phyloP scores from a whole-genome alignment of 306 rosid species.

The Glycine soja region DNA sequence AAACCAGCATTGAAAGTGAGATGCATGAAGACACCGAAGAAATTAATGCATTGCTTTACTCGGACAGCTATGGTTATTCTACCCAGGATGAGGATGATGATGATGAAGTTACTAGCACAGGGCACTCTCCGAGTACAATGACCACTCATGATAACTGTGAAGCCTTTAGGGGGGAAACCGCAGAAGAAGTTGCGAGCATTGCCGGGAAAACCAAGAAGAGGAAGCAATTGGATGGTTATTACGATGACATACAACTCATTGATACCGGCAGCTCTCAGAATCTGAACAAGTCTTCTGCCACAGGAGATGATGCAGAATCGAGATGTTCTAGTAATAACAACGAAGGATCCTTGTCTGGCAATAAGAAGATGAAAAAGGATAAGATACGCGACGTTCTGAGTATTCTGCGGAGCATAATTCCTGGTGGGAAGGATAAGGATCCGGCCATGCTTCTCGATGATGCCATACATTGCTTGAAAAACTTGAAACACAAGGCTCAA shows the following conservation, averaged over 20 bases:
- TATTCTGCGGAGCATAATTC: slow-evolving; percentile 69
- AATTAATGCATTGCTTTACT: slow-evolving; percentile 84
- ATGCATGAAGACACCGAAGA: slow-evolving; percentile 94
- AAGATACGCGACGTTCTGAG: slow-evolving; percentile 67
- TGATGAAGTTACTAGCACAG: slow-evolving; percentile 92
- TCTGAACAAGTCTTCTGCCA: slow-evolving; percentile 47
- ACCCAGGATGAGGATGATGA: slow-evolving; percentile 74
- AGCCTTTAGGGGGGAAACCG: slow-evolving; percentile 30
- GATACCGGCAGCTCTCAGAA: slow-evolving; percentile 71
- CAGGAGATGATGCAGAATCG: slow-evolving; percentile 68
- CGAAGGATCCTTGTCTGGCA: slow-evolving; percentile 42
- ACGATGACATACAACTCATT: slow-evolving; percentile 46
- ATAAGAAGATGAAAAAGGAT: slow-evolving; percentile 69
- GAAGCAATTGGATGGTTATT: slow-evolving; percentile 55
- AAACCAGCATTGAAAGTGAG: slow-evolving; percentile 63
- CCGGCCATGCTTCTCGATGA: slow-evolving; percentile 72
- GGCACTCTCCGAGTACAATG: slow-evolving; percentile 84
- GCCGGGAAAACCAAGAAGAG: slow-evolving; percentile 64
- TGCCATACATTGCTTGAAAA: slow-evolving; percentile 72
- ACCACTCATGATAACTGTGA: slow-evolving; percentile 53
- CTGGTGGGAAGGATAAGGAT: slow-evolving; percentile 69
- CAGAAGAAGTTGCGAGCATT: slow-evolving; percentile 71
- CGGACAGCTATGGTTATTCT: slow-evolving; percentile 61
- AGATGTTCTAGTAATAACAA: slow-evolving; percentile 59
- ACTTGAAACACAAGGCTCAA: slow-evolving; percentile 63